Evolutionary conservation across 2,329 filamentous ascomycete genomes (phyloP).

Genomic region (Scleromitrula shiraiana): DNA sequence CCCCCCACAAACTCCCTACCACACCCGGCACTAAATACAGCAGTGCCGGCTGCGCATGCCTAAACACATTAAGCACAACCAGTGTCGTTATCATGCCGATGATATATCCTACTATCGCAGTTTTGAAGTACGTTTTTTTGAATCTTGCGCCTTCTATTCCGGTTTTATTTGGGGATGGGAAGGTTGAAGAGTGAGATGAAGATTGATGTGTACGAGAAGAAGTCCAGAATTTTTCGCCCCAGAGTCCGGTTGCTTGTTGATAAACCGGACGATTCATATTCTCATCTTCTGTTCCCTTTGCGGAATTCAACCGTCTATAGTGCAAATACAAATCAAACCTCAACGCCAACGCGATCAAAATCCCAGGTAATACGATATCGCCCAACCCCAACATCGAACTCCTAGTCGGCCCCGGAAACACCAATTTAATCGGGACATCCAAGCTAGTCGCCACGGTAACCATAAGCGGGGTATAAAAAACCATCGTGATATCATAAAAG

Average conservation of each 20-base stretch:
- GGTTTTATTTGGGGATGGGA: neutral
- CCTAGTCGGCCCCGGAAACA: slow-evolving; percentile 62
- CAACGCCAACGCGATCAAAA: slow-evolving; percentile 79
- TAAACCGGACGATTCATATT: slow-evolving; percentile 36
- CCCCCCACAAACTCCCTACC: slow-evolving; percentile 65
- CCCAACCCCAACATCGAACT: slow-evolving; percentile 80
- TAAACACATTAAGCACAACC: slow-evolving; percentile 65
- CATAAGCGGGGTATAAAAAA: slow-evolving; percentile 84
- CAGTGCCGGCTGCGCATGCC: slow-evolving; percentile 81
- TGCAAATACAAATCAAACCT: slow-evolving; percentile 85
- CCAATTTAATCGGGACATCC: slow-evolving; percentile 87
- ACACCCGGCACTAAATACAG: slow-evolving; percentile 89
- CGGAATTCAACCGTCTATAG: slow-evolving; percentile 58
- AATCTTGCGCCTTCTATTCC: slow-evolving; percentile 42
- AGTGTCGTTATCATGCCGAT: slow-evolving; percentile 71
- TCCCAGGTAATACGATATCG: slow-evolving; percentile 89
- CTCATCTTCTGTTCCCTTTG: slow-evolving; percentile 20
- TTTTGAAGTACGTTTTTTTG: slow-evolving; percentile 77
- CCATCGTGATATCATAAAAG: slow-evolving; percentile 91
- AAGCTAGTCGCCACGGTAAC: slow-evolving; percentile 79
- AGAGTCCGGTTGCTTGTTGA: slow-evolving; percentile 57
- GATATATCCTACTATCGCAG: slow-evolving; percentile 68
- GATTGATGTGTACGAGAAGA: too few relatives aligned
- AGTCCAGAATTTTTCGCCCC: slow-evolving; percentile 82
- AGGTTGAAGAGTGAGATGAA: neutral